Evolutionary conservation across 192 early-diverging fungal species (phyloP), one percentile per base, ranked within the genome.

Genomic region (Coemansia sp.): DNA sequence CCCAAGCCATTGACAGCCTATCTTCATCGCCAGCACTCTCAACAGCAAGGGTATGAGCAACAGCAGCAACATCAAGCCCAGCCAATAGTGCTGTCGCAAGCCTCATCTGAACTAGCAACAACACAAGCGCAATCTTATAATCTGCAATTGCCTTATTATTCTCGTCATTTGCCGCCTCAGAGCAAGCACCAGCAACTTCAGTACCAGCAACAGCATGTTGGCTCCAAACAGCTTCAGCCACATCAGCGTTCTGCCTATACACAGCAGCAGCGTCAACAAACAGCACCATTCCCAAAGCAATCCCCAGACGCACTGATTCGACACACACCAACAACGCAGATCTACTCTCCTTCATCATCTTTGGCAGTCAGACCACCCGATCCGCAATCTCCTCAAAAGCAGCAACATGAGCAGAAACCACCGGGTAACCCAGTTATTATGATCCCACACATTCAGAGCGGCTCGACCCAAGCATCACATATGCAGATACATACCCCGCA

Each of bases 241-340:
- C 54, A 55, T 2, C 41, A 47, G 27, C 60, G 37, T 15, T 19
- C 56, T n/a, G 18, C 27, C 14, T 22, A 17, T 34, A 38, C 47
- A 9, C 46, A 50, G 15, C 39, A 37, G 13, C 48, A 64, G 4
- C 57, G 33, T 8, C 53, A 33, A 14, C 53, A 56, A 30, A 27
- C 40, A 21, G 24, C 59, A 3, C 56, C 73, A 12, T 70, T 70
- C 38, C 51, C 64, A 25, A 59, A 63, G 48, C 39, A 37, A 34
- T 30, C 55, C 22, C 27, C 21, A 0, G 67, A 77, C 17, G 33
- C 12, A 0, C 41, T 55, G n/a, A 23, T 44, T 22, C 11, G 30
- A 17, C 25, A 13, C 25, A 41, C 53, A 48, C 43, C 24, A 14
- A 37, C 37, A 44, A 45, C 43, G 17, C 23, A 41, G 14, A 24